Conservation (phyloP, 2,329 filamentous ascomycete genomes). For the Pyrenophora seminiperda region DNA sequence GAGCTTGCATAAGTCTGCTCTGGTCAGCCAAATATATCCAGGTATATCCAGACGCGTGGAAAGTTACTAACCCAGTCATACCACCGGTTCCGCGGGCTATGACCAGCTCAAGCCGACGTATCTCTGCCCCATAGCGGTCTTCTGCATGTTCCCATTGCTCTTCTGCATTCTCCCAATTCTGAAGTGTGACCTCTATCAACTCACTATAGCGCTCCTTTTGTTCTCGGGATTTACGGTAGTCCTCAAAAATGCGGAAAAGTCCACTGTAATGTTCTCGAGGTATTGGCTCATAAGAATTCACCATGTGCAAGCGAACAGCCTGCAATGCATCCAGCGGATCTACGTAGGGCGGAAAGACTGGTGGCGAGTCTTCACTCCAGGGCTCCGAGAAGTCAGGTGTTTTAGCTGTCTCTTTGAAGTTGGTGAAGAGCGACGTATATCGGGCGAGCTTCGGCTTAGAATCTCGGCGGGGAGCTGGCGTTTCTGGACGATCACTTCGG, state of each 20-base stretch:
- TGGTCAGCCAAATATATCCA: slow-evolving; percentile 5
- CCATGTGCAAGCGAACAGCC: slow-evolving; percentile 36
- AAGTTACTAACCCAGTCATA: slow-evolving; percentile 40
- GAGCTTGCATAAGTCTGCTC: slow-evolving; percentile 46
- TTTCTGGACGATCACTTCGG: slow-evolving; percentile 38
- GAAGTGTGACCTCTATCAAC: slow-evolving; percentile 34
- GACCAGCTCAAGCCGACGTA: slow-evolving; percentile 52
- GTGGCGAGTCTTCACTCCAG: slow-evolving; percentile 32
- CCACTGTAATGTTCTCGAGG: slow-evolving; percentile 44
- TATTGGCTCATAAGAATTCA: slow-evolving; percentile 28
- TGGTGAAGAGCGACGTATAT: slow-evolving; percentile 46
- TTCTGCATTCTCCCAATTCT: slow-evolving; percentile 36
- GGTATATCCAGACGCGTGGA: background rate
- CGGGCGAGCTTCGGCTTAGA: slow-evolving; percentile 49
- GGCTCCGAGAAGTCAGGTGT: slow-evolving; percentile 32
- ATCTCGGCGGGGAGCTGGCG: slow-evolving; percentile 37
- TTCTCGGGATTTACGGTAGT: slow-evolving; percentile 45
- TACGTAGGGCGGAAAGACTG: slow-evolving; percentile 19
- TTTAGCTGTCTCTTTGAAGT: slow-evolving; percentile 28
- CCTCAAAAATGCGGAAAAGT: slow-evolving; percentile 52
- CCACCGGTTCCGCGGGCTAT: slow-evolving; percentile 51
- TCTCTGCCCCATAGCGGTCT: slow-evolving; percentile 48
- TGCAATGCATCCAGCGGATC: slow-evolving; percentile 35
- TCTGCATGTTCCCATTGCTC: slow-evolving; percentile 42
- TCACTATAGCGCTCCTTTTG: slow-evolving; percentile 40